phyloP scores from a whole-genome alignment of 495 filamentous ascomycete genomes.

The Aspergillus coremiiformis region DNA sequence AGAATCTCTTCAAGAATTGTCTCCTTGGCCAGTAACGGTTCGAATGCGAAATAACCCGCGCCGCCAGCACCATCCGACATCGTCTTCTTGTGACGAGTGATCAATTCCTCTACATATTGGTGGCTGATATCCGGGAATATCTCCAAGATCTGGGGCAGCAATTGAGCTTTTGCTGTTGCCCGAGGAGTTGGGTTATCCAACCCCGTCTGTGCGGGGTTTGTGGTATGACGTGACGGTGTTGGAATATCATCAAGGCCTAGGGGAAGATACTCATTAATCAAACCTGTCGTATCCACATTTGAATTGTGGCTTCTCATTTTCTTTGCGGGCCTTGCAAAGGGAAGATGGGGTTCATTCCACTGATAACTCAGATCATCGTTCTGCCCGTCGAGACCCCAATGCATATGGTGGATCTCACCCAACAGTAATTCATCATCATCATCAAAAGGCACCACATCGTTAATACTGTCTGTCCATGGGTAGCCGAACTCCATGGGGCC shows the following conservation, averaged over 20 bases:
- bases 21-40: conserved; percentile 1
- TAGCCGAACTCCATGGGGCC: background rate
- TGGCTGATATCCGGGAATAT: conserved; percentile 46
- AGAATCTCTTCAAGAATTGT: conserved; percentile 39
- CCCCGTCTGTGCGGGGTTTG: background rate
- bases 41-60: conserved; percentile 11
- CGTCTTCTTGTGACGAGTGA: conserved; percentile 7
- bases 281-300: background rate
- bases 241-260: background rate
- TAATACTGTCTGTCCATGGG: background rate
- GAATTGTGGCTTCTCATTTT: background rate
- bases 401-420: background rate
- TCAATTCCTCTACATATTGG: conserved; percentile 35
- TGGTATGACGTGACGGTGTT: background rate
- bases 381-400: background rate
- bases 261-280: background rate
- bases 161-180: background rate
- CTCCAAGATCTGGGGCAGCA: conserved; percentile 33
- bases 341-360: background rate
- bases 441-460: background rate
- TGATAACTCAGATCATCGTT: background rate
- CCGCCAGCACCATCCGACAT: background rate
- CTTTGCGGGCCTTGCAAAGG: background rate
- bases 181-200: background rate
- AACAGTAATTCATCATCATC: background rate